phyloP scores from a whole-genome alignment of 169 alveolate species.

The Perkinsus marinus region DNA sequence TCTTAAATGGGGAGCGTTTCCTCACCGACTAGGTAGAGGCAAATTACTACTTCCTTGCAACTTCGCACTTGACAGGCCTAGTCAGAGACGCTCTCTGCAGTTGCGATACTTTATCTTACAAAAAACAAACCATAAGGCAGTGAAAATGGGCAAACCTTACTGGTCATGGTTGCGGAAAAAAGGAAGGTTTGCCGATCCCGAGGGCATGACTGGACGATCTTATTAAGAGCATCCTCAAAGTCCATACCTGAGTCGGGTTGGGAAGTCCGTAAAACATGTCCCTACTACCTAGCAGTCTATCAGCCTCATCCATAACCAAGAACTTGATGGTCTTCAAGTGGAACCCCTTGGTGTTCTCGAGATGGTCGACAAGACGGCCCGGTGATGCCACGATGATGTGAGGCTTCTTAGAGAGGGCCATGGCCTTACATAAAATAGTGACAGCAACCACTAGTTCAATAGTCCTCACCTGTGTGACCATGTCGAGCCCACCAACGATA shows the following conservation, averaged over 20 bases:
- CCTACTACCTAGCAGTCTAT: slow-evolving; percentile 46
- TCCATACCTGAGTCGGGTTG: slow-evolving; percentile 61
- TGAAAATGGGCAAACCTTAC: neutral
- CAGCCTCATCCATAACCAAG: slow-evolving; percentile 68
- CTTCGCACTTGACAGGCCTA: slow-evolving; percentile 85
- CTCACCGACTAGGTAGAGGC: no score
- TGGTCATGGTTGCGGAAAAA: slow-evolving; percentile 98
- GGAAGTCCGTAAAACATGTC: no score
- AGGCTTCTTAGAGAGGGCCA: slow-evolving; percentile 41
- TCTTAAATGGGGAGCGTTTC: no score
- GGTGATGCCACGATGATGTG: slow-evolving; percentile 96
- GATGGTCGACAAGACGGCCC: slow-evolving; percentile 97
- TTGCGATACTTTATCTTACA: slow-evolving; percentile 71
- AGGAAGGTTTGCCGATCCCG: slow-evolving; percentile 82
- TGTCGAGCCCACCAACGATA: slow-evolving; percentile 89
- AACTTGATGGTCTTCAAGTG: slow-evolving; percentile 60
- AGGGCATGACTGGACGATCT: slow-evolving; percentile 77
- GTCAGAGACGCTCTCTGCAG: slow-evolving; percentile 86
- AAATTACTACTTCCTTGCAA: slow-evolving; percentile 30
- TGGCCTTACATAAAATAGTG: neutral
- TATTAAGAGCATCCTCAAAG: slow-evolving; percentile 90
- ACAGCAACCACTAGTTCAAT: neutral
- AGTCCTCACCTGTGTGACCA: slow-evolving; percentile 60
- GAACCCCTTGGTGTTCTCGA: slow-evolving; percentile 95
- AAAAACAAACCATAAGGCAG: neutral